A percentile compares a stretch with the other conserved stretches of the same genome.
phyloP scores from a whole-genome alignment of 2,329 filamentous ascomycete genomes.

The Sporothrix schenckii region DNA sequence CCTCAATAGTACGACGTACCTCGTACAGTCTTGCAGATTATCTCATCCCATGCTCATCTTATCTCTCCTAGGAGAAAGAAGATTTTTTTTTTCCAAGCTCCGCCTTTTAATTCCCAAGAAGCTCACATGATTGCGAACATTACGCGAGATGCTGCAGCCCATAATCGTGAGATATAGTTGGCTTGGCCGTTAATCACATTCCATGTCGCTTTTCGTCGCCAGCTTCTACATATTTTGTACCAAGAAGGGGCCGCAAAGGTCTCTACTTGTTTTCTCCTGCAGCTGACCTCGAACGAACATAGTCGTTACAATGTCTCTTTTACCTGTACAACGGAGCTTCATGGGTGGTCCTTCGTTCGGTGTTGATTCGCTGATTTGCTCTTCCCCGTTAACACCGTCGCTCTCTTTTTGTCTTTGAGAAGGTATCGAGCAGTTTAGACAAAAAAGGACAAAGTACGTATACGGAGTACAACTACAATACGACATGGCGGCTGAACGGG shows the following conservation, averaged over 20 bases:
- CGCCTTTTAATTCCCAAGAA: background rate
- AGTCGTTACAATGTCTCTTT: background rate
- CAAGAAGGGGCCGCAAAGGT: background rate
- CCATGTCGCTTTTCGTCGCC: background rate
- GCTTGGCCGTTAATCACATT: background rate
- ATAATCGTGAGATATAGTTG: background rate
- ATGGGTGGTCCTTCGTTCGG: background rate
- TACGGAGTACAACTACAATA: background rate
- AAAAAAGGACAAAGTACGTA: background rate
- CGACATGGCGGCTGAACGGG: slow-evolving; percentile 16
- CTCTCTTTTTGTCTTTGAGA: background rate
- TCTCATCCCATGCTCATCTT: background rate
- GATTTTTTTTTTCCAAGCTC: background rate
- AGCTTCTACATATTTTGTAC: background rate
- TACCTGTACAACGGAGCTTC: background rate
- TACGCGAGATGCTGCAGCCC: background rate
- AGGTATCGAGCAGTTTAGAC: background rate
- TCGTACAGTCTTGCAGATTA: slow-evolving; percentile 7
- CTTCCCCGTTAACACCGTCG: background rate
- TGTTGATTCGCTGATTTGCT: background rate
- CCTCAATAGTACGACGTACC: too few species aligned
- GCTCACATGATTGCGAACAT: background rate
- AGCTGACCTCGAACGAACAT: too few species aligned
- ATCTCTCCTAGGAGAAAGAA: background rate
- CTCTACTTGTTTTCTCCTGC: too few species aligned